phyloP scores from a whole-genome alignment of 2,329 filamentous ascomycete species.

The Aureobasidium sp. region DNA sequence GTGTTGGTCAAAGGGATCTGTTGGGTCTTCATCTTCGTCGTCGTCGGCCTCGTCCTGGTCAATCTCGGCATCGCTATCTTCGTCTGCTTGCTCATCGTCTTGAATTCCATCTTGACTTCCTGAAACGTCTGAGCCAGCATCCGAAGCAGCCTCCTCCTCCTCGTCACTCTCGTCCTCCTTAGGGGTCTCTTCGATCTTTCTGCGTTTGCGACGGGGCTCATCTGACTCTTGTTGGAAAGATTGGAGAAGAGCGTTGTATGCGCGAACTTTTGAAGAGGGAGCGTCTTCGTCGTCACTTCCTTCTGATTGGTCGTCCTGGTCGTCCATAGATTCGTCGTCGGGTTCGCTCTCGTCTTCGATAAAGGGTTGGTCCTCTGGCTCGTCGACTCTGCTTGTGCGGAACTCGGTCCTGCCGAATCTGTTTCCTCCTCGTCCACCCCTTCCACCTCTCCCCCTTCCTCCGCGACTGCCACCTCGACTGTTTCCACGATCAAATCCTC shows the following conservation, averaged over 20 bases:
- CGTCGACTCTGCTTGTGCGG: constrained; percentile 22
- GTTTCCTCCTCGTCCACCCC: constrained; percentile 20
- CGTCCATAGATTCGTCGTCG: constrained; percentile 22
- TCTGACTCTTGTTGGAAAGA: constrained; percentile 42
- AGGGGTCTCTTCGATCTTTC: constrained; percentile 45
- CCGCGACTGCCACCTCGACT: constrained; percentile 24
- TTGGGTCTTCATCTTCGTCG: constrained; percentile 25
- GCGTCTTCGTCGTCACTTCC: constrained; percentile 30
- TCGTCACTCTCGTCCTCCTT: constrained; percentile 24
- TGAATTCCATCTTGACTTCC: constrained; percentile 39
- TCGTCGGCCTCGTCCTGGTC: constrained; percentile 18
- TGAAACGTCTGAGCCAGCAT: constrained; percentile 41
- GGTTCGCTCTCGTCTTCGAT: constrained; percentile 21
- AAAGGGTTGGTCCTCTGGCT: constrained; percentile 26
- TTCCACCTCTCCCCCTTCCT: constrained; percentile 18
- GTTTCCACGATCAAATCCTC: constrained; percentile 25
- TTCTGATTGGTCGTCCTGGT: constrained; percentile 21
- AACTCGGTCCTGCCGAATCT: constrained; percentile 20
- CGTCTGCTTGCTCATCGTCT: constrained; percentile 45
- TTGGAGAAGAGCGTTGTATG: constrained; percentile 53
- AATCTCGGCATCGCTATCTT: constrained; percentile 13
- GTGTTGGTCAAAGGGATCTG: constrained; percentile 74
- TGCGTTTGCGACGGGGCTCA: constrained; percentile 45
- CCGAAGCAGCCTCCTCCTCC: constrained; percentile 37
- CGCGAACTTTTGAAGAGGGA: constrained; percentile 27